Percentiles rank a stretch among this genome's conserved stretches.
Conservation (phyloP, 805 yeast species). For the Novakomyces olei region DNA sequence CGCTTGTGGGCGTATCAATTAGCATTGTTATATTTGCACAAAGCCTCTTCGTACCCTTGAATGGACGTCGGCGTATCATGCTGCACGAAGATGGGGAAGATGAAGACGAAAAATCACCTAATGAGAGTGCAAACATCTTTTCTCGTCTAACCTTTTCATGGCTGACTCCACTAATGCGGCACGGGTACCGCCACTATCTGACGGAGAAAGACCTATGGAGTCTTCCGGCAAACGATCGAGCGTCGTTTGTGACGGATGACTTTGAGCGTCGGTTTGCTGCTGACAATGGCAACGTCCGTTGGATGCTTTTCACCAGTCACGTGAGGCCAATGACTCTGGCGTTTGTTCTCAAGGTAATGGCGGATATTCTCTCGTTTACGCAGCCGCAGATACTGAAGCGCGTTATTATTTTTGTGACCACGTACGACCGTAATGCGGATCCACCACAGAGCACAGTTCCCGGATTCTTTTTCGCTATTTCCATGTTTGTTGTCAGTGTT, state of each 20-base stretch:
- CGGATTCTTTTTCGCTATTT: conserved; percentile 41
- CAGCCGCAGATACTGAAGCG: conserved; percentile 65
- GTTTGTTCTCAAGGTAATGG: conserved; percentile 46
- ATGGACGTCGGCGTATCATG: no score
- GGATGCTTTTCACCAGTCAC: conserved; percentile 47
- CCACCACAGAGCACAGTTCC: conserved; percentile 26
- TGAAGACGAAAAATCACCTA: no score
- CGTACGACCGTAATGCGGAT: conserved; percentile 16
- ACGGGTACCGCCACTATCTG: conserved; percentile 42
- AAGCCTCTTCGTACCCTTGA: no score
- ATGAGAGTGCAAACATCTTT: conserved; percentile 53
- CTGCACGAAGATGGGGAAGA: no score
- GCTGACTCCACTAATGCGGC: conserved; percentile 70
- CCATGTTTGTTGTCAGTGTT: conserved; percentile 41
- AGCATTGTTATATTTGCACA: no score
- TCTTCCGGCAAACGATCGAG: conserved; percentile 43
- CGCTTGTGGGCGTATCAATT: no score
- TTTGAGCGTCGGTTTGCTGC: conserved; percentile 26
- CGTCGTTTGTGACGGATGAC: conserved; percentile 31
- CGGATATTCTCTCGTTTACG: conserved; percentile 62
- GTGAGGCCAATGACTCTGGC: conserved; percentile 51
- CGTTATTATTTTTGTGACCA: conserved; percentile 39
- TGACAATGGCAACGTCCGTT: conserved; percentile 29
- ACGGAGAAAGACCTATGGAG: conserved; percentile 46
- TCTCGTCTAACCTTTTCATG: conserved; percentile 64